Evolutionary conservation across 1,284 basidiomycete species (phyloP).

Genomic region (Apiotrichum brassicae): DNA sequence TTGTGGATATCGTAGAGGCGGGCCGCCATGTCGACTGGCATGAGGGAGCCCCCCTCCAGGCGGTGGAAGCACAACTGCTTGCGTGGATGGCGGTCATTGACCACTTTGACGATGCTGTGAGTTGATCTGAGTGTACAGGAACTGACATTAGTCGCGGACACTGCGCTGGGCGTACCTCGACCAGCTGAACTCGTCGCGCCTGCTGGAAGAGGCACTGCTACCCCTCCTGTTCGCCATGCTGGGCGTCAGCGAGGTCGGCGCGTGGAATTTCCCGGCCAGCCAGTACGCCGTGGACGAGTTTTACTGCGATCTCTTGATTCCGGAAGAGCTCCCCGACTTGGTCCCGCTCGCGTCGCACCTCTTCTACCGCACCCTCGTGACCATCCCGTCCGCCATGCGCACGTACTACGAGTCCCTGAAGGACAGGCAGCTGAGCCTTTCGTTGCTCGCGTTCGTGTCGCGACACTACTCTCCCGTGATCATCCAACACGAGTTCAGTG

Average conservation of each 20-base stretch:
- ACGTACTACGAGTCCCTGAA: constrained; percentile 81
- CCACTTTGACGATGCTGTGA: constrained; percentile 75
- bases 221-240: constrained; percentile 69
- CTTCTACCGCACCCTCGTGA: constrained; percentile 75
- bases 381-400: constrained; percentile 74
- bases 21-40: constrained; percentile 47
- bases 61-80: constrained; percentile 54
- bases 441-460: constrained; percentile 72
- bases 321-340: constrained; percentile 53
- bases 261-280: constrained; percentile 50
- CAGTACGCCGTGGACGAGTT: constrained; percentile 82
- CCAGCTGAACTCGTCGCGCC: constrained; percentile 65
- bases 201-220: constrained; percentile 63
- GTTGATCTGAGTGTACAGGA: constrained; percentile 28
- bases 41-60: constrained; percentile 43
- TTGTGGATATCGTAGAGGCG: constrained; percentile 60
- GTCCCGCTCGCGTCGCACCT: constrained; percentile 74
- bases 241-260: constrained; percentile 46
- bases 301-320: constrained; percentile 58
- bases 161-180: constrained; percentile 62
- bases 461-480: constrained; percentile 87
- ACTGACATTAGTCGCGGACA: constrained; percentile 31
- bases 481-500: constrained; percentile 72
- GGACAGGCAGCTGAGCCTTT: constrained; percentile 74
- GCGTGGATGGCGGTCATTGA: constrained; percentile 87